phyloP scores from a whole-genome alignment of 1,284 basidiomycete species.

The Cutaneotrichosporon cutaneum region DNA sequence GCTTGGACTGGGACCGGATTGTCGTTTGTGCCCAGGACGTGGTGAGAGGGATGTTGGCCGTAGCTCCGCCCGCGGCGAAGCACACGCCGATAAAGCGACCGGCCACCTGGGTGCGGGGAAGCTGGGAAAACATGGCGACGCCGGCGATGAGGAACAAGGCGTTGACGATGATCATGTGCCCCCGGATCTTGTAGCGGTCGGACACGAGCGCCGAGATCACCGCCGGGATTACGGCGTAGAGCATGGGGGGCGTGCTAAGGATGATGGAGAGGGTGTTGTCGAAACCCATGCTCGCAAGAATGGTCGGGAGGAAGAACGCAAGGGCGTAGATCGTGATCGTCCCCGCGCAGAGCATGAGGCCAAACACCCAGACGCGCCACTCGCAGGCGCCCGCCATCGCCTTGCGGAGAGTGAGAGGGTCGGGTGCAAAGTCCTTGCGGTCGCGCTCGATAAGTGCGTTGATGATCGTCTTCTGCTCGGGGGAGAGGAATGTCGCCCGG shows the following conservation, averaged over 20 bases:
- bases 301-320: slow-evolving; percentile 52
- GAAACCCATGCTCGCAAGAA: neutral
- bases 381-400: too few relatives aligned
- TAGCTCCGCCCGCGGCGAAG: slow-evolving; percentile 49
- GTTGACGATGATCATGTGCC: too few relatives aligned
- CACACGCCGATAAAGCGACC: slow-evolving; percentile 52
- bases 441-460: slow-evolving; percentile 7
- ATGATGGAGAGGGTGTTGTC: too few relatives aligned
- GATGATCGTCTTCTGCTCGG: slow-evolving; percentile 49
- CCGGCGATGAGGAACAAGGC: too few relatives aligned
- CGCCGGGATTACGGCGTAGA: too few relatives aligned
- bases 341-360: too few relatives aligned
- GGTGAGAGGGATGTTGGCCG: slow-evolving; percentile 41
- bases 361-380: neutral
- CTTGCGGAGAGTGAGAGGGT: too few relatives aligned
- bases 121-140: too few relatives aligned
- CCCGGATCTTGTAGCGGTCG: too few relatives aligned
- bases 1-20: slow-evolving; percentile 52
- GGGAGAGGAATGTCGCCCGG: slow-evolving; percentile 48
- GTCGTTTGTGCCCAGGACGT: slow-evolving; percentile 50
- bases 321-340: slow-evolving; percentile 29
- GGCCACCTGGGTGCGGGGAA: slow-evolving; percentile 23
- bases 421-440: too few relatives aligned
- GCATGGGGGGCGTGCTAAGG: too few relatives aligned
- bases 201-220: too few relatives aligned